Evolutionary conservation across 768 basidiomycete genomes (phyloP).

Genomic region (Trametes elegans): DNA sequence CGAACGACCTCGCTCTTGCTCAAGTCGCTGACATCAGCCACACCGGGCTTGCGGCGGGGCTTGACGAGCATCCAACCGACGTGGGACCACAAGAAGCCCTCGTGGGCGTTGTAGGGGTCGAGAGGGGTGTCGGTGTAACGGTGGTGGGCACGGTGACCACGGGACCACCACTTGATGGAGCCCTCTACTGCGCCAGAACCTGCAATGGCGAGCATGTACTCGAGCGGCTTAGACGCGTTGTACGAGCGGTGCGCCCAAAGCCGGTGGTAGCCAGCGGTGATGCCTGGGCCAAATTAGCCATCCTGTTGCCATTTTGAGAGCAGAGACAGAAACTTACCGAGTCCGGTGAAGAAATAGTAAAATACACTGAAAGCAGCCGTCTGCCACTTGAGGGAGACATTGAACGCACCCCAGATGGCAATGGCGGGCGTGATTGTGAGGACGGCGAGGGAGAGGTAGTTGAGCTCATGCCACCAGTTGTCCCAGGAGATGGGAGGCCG

Average conservation of each 20-base stretch:
- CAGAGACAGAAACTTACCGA: slow-evolving; percentile 56
- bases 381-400: slow-evolving; percentile 64
- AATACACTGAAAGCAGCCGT: slow-evolving; percentile 67
- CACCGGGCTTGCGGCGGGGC: slow-evolving; percentile 85
- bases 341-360: slow-evolving; percentile 80
- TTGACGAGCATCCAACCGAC: slow-evolving; percentile 93
- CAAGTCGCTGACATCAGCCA: slow-evolving; percentile 86
- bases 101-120: slow-evolving; percentile 92
- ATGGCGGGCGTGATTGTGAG: slow-evolving; percentile 73
- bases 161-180: slow-evolving; percentile 98
- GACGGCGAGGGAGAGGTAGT: slow-evolving; percentile 74
- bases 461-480: slow-evolving; percentile 56
- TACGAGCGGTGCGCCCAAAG: slow-evolving; percentile 97
- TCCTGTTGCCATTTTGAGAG: neutral
- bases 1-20: slow-evolving; percentile 74
- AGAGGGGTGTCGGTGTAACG: slow-evolving; percentile 96
- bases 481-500: slow-evolving; percentile 46
- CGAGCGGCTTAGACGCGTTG: slow-evolving; percentile 83
- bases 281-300: slow-evolving; percentile 47
- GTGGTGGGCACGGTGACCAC: slow-evolving; percentile 97
- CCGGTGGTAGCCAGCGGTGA: slow-evolving; percentile 94
- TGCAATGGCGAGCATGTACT: slow-evolving; percentile 79
- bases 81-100: slow-evolving; percentile 84
- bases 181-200: slow-evolving; percentile 95
- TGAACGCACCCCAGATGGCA: slow-evolving; percentile 68